A percentile compares a stretch with the other conserved stretches of the same genome.
phyloP scores from a whole-genome alignment of 2,329 filamentous ascomycete genomes.

The Botrytis fragariae region DNA sequence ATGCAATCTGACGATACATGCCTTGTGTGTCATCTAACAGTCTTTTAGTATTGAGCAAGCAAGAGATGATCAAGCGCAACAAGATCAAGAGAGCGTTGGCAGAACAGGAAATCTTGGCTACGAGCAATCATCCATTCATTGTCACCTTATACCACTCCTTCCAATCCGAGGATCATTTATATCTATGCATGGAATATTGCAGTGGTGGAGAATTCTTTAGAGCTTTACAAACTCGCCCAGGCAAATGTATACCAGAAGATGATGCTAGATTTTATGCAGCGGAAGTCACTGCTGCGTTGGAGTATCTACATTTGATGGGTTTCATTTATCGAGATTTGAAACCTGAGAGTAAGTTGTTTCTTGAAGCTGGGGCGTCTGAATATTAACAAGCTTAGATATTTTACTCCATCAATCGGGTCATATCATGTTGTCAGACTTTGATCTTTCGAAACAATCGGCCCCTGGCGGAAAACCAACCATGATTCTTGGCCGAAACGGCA shows the following conservation, averaged over 20 bases:
- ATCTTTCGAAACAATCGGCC: slow-evolving; percentile 96
- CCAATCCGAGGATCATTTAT: slow-evolving; percentile 97
- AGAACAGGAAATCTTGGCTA: slow-evolving; percentile 96
- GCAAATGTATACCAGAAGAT: slow-evolving; percentile 96
- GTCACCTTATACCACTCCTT: slow-evolving; percentile 98
- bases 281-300: slow-evolving; percentile 92
- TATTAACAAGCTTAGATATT: slow-evolving; percentile 67
- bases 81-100: slow-evolving; percentile 98
- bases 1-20: too few relatives aligned
- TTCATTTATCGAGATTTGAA: slow-evolving; percentile 99
- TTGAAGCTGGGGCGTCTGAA: slow-evolving; percentile 23
- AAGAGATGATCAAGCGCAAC: slow-evolving; percentile 99
- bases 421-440: slow-evolving; percentile 99
- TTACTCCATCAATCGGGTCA: slow-evolving; percentile 98
- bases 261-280: slow-evolving; percentile 96
- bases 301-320: slow-evolving; percentile 97
- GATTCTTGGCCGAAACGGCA: slow-evolving; percentile 83
- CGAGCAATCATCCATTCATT: slow-evolving; percentile 98
- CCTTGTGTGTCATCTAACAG: too few relatives aligned
- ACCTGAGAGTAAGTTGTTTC: slow-evolving; percentile 76
- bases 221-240: slow-evolving; percentile 90
- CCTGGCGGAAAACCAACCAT: slow-evolving; percentile 94
- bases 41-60: slow-evolving; percentile 98
- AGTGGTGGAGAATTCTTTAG: slow-evolving; percentile 98
- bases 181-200: slow-evolving; percentile 99